Evolutionary conservation across 2,329 filamentous ascomycete species (phyloP), one percentile per base, ranked within the genome.

Genomic region (Leptoxyphium fumago): DNA sequence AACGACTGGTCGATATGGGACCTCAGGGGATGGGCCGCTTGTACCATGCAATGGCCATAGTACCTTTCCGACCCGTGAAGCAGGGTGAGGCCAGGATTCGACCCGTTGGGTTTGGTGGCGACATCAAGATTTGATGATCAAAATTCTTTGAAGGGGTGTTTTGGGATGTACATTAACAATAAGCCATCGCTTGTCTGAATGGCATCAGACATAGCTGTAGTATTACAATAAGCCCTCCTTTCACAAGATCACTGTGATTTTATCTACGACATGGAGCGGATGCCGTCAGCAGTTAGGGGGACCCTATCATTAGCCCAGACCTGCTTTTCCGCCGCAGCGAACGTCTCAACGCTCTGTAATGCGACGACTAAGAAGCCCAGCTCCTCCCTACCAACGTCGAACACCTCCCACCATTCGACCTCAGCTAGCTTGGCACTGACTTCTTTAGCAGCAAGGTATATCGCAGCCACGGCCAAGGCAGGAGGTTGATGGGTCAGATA

Each of bases 331-430:
- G 70, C 70, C 47, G 64, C 65, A 43, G 78, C 77, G 64, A 82
- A 86, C 1, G 76, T 78, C 49, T 82, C 79, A 44, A 93, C 67
- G 55, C 88, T 95, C 48, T 78, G 70, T 74, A 95, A 76, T 0
- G 74, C 87, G 10, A 95, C 84, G 2, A 94, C 87, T 46, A 96
- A 64, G 54, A 96, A 96, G 0, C 91, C 91, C 30, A 98, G 70
- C 60, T 94, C 87, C 67, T 98, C 91, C 42, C 91, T 73, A 55
- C 95, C 88, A 7, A 91, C 84, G 62, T 98, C 91, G 61, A 96
- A 96, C 0, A 96, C 85, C 63, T 95, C 88, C 91, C 91, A 98
- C 91, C 91, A 98, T 50, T 85, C 80, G 40, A 75, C 77, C 50
- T 83, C 82, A 0, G 89, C 86, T 64, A 95, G 72, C 61, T 84